These are phyloP conservation scores for Xerophyta viscosa DNA, from an alignment of 106 monocot genomes.

Conservation along the genomic window DNA sequence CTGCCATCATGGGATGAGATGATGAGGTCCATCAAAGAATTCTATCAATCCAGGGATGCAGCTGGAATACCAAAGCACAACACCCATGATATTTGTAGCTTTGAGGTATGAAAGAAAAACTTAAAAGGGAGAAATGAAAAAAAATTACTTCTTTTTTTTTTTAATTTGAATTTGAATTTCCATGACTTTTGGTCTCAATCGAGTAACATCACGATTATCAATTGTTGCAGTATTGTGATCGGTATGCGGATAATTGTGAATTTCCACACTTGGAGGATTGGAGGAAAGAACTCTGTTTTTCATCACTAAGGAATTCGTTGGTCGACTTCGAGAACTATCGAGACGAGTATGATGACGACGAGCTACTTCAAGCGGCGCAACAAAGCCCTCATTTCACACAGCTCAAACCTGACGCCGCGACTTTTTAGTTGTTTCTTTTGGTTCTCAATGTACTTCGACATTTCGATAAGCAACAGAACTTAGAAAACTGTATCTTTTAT, in stretches of 20 bases:
- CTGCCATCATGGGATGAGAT: constrained; percentile 53
- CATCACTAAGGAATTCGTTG: constrained; percentile 19
- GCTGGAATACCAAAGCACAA: constrained; percentile 40
- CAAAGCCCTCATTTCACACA: constrained; percentile 42
- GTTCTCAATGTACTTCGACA: no score
- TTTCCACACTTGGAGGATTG: constrained; percentile 59
- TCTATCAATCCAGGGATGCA: constrained; percentile 29
- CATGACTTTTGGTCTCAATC: no score
- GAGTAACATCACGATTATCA: neutral
- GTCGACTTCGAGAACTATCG: constrained; percentile 29
- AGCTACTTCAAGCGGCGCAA: constrained; percentile 32
- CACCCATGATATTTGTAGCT: constrained; percentile 45
- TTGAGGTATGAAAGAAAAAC: constrained; percentile 23
- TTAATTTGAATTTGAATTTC: no score
- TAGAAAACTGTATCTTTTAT: no score
- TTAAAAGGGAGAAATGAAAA: no score
- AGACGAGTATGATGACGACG: constrained; percentile 24
- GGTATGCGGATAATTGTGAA: constrained; percentile 48
- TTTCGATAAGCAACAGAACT: no score
- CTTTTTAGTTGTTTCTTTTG: constrained; percentile 1
- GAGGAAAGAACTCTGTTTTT: constrained; percentile 43
- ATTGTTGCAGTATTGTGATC: constrained; percentile 44
- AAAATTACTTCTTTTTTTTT: no score
- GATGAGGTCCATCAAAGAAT: constrained; percentile 47
- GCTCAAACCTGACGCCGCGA: constrained; percentile 10